Evolutionary conservation across 176 grass and related monocot species (phyloP).

Genomic region (Echinochloa phyllopogon): DNA sequence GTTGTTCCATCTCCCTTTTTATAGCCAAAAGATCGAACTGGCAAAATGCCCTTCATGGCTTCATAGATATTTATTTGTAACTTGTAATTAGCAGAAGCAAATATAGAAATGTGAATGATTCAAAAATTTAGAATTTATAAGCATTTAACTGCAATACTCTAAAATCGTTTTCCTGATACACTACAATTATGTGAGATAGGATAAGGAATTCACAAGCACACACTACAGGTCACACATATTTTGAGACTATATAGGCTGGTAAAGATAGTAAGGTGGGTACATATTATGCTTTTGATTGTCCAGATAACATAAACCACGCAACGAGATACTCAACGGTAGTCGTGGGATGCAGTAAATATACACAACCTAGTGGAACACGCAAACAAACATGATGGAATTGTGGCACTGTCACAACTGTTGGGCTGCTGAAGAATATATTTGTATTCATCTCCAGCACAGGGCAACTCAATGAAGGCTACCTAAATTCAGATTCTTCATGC

Average conservation of each 20-base stretch:
- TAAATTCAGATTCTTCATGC: constrained; percentile 45
- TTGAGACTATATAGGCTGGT: constrained; percentile 16
- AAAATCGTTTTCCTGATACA: constrained; percentile 18
- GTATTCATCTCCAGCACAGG: constrained; percentile 15
- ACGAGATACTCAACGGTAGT: background rate
- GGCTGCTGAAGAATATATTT: constrained; percentile 37
- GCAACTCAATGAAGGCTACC: constrained; percentile 29
- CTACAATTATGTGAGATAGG: background rate
- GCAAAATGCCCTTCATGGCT: too few relatives aligned
- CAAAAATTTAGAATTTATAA: background rate
- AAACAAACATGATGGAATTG: constrained; percentile 39
- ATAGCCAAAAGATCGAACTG: background rate
- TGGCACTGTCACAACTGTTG: constrained; percentile 20
- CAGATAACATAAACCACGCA: constrained; percentile 5
- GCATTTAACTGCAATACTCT: background rate
- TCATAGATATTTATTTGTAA: too few relatives aligned
- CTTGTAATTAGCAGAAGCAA: background rate
- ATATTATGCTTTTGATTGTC: background rate
- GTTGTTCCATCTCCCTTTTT: background rate
- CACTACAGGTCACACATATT: constrained; percentile 25
- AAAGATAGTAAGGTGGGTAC: constrained; percentile 25
- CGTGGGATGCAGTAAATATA: background rate
- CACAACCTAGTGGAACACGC: constrained; percentile 19
- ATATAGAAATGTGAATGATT: background rate
- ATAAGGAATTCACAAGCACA: too few relatives aligned